These are phyloP conservation scores for Macrophomina phaseolina DNA, from an alignment of 2,329 filamentous ascomycete species.

Conservation along the genomic window DNA sequence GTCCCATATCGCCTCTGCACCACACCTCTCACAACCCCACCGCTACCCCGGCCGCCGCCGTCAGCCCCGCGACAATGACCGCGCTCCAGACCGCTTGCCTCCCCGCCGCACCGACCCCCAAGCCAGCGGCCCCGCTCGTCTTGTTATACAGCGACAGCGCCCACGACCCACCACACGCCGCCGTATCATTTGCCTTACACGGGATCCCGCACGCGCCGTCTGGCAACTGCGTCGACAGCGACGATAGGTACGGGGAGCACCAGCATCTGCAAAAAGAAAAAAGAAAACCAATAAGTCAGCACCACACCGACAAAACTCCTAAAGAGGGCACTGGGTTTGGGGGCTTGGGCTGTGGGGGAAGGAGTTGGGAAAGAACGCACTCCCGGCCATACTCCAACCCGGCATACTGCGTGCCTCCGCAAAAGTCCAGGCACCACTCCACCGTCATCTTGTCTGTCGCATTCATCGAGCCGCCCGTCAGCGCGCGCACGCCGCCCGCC, in stretches of 20 bases:
- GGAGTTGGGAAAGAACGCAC: neutral
- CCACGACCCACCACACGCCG: conserved; percentile 24
- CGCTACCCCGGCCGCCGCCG: neutral
- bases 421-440: conserved; percentile 12
- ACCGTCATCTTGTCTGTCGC: conserved; percentile 14
- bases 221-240: conserved; percentile 16
- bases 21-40: neutral
- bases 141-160: conserved; percentile 25
- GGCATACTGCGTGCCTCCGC: conserved; percentile 11
- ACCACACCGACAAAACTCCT: neutral
- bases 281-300: neutral
- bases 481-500: conserved; percentile 18
- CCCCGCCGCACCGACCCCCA: neutral
- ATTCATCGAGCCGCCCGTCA: conserved; percentile 20
- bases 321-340: no score
- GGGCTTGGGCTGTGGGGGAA: neutral
- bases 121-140: conserved; percentile 5
- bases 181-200: conserved; percentile 8
- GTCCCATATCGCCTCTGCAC: neutral
- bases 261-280: conserved; percentile 16
- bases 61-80: neutral
- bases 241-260: conserved; percentile 17
- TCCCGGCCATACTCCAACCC: conserved; percentile 26
- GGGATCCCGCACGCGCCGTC: conserved; percentile 11
- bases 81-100: conserved; percentile 2